These are phyloP conservation scores for Aspergillus nanangensis DNA, from an alignment of 495 filamentous ascomycete genomes.

Conservation along the genomic window DNA sequence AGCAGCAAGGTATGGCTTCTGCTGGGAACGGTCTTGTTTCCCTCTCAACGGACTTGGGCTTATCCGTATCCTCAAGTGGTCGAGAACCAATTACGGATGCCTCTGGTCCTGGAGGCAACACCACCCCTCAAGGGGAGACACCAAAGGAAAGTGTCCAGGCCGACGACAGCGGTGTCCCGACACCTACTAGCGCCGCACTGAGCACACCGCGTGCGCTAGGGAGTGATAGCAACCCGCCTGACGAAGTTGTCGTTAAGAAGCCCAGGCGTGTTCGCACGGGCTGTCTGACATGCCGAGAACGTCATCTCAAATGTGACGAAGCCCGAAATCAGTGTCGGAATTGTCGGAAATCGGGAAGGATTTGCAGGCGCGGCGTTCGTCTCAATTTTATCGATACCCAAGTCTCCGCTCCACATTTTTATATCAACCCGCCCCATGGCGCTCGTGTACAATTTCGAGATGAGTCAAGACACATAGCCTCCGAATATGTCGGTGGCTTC, in stretches of 20 bases:
- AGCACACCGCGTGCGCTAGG: slow-evolving; percentile 7
- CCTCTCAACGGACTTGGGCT: slow-evolving; percentile 3
- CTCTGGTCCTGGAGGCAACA: not conserved
- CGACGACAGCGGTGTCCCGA: slow-evolving; percentile 11
- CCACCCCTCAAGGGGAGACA: not conserved
- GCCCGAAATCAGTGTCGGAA: slow-evolving; percentile 74
- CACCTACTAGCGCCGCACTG: slow-evolving; percentile 13
- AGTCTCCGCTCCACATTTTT: slow-evolving; percentile 61
- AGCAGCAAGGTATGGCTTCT: slow-evolving; percentile 4
- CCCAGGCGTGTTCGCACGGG: slow-evolving; percentile 70
- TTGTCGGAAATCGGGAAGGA: slow-evolving; percentile 79
- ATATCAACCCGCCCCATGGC: slow-evolving; percentile 55
- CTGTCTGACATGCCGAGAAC: slow-evolving; percentile 72
- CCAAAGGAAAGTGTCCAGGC: not conserved
- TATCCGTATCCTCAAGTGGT: not conserved
- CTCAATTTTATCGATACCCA: slow-evolving; percentile 92
- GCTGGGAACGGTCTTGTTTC: slow-evolving; percentile 4
- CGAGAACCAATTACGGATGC: not conserved
- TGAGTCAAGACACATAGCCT: slow-evolving; percentile 86
- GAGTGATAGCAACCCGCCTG: slow-evolving; percentile 19
- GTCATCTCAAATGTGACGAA: slow-evolving; percentile 83
- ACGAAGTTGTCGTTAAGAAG: slow-evolving; percentile 38
- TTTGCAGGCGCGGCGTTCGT: slow-evolving; percentile 81
- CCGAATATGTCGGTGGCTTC: slow-evolving; percentile 82
- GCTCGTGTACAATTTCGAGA: slow-evolving; percentile 79